Conservation (phyloP, 805 yeast species). For the Torulaspora microellipsoides region DNA sequence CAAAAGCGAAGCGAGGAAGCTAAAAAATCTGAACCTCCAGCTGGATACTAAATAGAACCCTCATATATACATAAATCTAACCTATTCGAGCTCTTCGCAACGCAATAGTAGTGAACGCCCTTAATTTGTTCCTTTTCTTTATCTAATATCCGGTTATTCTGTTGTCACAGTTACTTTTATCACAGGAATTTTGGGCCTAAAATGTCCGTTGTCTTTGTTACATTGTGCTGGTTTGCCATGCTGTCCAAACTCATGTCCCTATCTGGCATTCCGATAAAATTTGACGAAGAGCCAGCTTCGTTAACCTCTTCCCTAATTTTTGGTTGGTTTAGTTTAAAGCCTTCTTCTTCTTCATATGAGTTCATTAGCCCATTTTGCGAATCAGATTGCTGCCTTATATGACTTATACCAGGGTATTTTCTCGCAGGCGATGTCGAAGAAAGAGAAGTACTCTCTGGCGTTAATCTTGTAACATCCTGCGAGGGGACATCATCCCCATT, state of each 20-base stretch:
- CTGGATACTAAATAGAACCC: too few relatives aligned
- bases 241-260: slow-evolving; percentile 24
- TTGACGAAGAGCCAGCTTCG: neutral
- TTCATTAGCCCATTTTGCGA: slow-evolving; percentile 30
- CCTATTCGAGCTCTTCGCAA: too few relatives aligned
- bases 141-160: too few relatives aligned
- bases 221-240: slow-evolving; percentile 11
- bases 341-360: slow-evolving; percentile 22
- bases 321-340: slow-evolving; percentile 12
- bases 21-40: neutral
- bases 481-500: slow-evolving; percentile 2
- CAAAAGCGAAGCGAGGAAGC: neutral
- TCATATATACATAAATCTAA: too few relatives aligned
- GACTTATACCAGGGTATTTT: slow-evolving; percentile 25
- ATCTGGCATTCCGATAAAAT: slow-evolving; percentile 11
- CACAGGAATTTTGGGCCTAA: slow-evolving; percentile 8
- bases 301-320: slow-evolving; percentile 10
- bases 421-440: slow-evolving; percentile 9
- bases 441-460: slow-evolving; percentile 12
- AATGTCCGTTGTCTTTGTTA: slow-evolving; percentile 15
- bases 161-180: neutral
- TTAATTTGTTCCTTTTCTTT: too few relatives aligned
- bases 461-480: slow-evolving; percentile 10
- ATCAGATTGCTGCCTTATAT: slow-evolving; percentile 28
- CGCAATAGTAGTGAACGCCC: too few relatives aligned